Evolutionary conservation across 495 filamentous ascomycete genomes (phyloP), one percentile per base, ranked within the genome.

Genomic region (Neurospora sublineolata): DNA sequence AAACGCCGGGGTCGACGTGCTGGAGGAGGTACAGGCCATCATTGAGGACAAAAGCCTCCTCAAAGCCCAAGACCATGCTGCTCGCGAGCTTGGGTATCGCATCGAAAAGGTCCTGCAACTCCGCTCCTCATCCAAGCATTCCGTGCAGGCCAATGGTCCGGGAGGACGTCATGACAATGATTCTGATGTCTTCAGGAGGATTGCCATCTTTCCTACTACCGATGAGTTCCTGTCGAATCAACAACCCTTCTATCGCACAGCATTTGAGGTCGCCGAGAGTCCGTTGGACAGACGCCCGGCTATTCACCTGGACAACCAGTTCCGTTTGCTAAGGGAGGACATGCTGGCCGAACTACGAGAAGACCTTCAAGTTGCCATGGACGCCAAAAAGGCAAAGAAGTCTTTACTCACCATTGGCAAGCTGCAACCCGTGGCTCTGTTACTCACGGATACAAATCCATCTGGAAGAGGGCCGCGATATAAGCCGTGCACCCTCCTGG

Each of bases 161-260:
- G 92, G 92, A 3, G 92, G 92, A 0, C 86, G 92, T 0, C 92
- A 96, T 75, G 90, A 96, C 75, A 94, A 96, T 75, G 92, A 94
- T 75, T 86, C 84, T 75, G 80, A 68, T 0, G 85, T 91, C 70
- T 89, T 89, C 74, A 84, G 88, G 1, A 64, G 87, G 37, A 90
- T 93, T 42, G 74, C 84, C 14, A 90, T 94, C 68, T 82, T 88
- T 40, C 92, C 92, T 0, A 94, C 92, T 0, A 74, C 84, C 0
- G 88, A 89, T 69, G 93, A 96, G 76, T 82, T 94, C n/a, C 71
- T 82, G 1, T 89, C 83, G 0, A 84, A 76, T 0, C 86, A 87
- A 44, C 78, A 73, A 36, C 88, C 90, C 0, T 94, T 89, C 80
- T 89, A 88, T 73, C 83, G 83, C 7, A 84, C 77, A 11, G 84